These are phyloP conservation scores for Phylloporus sp. DNA, from an alignment of 768 basidiomycete species.

Conservation along the genomic window DNA sequence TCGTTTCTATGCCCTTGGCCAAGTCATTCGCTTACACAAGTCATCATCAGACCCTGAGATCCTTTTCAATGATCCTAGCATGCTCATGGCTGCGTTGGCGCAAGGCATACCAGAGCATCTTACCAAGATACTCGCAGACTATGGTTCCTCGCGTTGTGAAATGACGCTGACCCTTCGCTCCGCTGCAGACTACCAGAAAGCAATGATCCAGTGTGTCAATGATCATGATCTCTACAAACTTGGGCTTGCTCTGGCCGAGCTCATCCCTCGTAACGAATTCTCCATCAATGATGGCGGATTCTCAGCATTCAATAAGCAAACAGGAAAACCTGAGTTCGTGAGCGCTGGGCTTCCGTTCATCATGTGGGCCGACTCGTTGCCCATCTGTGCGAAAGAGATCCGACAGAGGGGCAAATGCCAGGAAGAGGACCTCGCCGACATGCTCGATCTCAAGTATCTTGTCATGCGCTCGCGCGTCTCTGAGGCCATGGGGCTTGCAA, in stretches of 20 bases:
- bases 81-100: slow-evolving; percentile 40
- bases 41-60: slow-evolving; percentile 43
- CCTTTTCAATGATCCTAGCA: slow-evolving; percentile 45
- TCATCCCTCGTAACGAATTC: slow-evolving; percentile 58
- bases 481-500: slow-evolving; percentile 47
- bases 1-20: slow-evolving; percentile 50
- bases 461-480: slow-evolving; percentile 48
- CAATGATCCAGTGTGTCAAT: slow-evolving; percentile 48
- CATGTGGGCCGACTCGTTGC: slow-evolving; percentile 56
- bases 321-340: slow-evolving; percentile 38
- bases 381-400: slow-evolving; percentile 55
- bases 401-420: slow-evolving; percentile 37
- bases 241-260: slow-evolving; percentile 44
- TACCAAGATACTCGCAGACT: slow-evolving; percentile 42
- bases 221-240: slow-evolving; percentile 49
- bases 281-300: slow-evolving; percentile 57
- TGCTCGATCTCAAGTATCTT: slow-evolving; percentile 58
- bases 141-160: slow-evolving; percentile 48
- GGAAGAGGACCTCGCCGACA: slow-evolving; percentile 55
- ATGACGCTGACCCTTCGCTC: slow-evolving; percentile 40
- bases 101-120: slow-evolving; percentile 46
- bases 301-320: slow-evolving; percentile 40
- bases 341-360: slow-evolving; percentile 57
- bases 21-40: slow-evolving; percentile 48
- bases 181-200: slow-evolving; percentile 44